Base-by-base conservation (phyloP, 805 yeast species). In the Jamesozyma lodderae region DNA sequence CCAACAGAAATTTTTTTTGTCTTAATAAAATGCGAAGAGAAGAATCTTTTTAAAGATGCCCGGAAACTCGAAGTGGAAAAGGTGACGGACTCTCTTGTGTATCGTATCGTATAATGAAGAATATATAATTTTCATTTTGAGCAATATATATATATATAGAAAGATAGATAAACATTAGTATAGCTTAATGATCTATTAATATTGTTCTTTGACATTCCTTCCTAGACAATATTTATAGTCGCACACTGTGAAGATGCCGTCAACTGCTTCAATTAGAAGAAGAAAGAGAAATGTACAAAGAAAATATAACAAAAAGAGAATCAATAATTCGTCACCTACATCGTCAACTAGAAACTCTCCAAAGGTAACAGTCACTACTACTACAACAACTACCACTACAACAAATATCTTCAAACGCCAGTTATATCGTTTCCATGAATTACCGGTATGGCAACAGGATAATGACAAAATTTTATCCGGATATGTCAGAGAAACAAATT, bases 371-470 rank as follows among this genome's bases (percentile, higher is more conserved):
- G n/a, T 19, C 5, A 11, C 28, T 27, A 27, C 36, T 11, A 14
- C 21, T 18, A 34, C 35, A 5, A 37, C 32, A 16, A 33, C 36
- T 7, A 16, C 26, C 6, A 18, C 14, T 6, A 16, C 19, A n/a
- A 34, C 32, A 11, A 31, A 22, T 13, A 20, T 27, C 13, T 35
- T 22, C 9, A 23, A 31, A 9, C 13, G 22, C 9, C n/a, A 14
- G 4, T 17, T 38, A 15, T 38, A 35, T 16, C 29, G 41, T 25
- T 80, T 69, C 64, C 70, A 75, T 41, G 80, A 80, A 45, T 55
- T 82, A 20, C 82, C 78, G 18, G 70, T 62, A 13, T 81, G 92
- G 92, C 87, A 80, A 52, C 66, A 71, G 41, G 92, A 82, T 52
- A 82, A 82, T 54, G 81, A 77, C 46, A 77, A 58, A 52, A 81